A percentile compares a stretch with the other conserved stretches of the same genome.
Evolutionary conservation across 208 protist species (phyloP).

Genomic region (Phytomonas sp.): DNA sequence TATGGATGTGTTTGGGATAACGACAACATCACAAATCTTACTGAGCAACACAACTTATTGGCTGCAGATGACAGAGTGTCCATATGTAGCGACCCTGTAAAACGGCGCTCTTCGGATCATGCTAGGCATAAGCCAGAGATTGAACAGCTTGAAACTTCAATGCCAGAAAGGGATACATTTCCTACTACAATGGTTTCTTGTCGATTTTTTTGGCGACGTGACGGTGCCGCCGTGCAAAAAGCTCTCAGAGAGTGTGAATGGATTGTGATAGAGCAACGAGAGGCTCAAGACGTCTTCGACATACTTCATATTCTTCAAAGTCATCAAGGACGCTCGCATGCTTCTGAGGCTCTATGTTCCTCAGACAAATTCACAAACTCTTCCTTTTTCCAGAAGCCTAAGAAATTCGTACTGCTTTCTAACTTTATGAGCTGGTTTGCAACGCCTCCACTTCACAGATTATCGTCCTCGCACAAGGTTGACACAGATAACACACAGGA

Average conservation of each 20-base stretch:
- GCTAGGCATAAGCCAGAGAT: not conserved
- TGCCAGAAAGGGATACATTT: not conserved
- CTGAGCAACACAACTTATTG: not conserved
- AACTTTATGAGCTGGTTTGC: constrained; percentile 87
- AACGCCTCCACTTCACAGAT: constrained; percentile 47
- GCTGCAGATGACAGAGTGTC: not conserved
- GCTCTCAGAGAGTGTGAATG: constrained; percentile 61
- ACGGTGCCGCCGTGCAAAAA: constrained; percentile 35
- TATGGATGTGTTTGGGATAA: constrained; percentile 74
- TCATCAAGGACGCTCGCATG: constrained; percentile 4
- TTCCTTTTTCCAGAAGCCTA: constrained; percentile 29
- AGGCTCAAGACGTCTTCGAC: constrained; percentile 78
- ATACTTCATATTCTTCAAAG: constrained; percentile 58
- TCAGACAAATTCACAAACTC: not conserved
- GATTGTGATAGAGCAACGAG: constrained; percentile 77
- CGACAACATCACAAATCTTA: not conserved
- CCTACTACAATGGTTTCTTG: not conserved
- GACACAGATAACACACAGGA: constrained; percentile 15
- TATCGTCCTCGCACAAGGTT: constrained; percentile 4
- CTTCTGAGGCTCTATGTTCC: not conserved
- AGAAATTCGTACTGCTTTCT: constrained; percentile 83
- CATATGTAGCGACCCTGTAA: not conserved
- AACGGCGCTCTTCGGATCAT: not conserved
- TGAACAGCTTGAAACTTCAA: not conserved
- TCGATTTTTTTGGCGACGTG: constrained; percentile 48